Base-by-base conservation (phyloP, 169 alveolate species). In the Blepharisma undulans region DNA sequence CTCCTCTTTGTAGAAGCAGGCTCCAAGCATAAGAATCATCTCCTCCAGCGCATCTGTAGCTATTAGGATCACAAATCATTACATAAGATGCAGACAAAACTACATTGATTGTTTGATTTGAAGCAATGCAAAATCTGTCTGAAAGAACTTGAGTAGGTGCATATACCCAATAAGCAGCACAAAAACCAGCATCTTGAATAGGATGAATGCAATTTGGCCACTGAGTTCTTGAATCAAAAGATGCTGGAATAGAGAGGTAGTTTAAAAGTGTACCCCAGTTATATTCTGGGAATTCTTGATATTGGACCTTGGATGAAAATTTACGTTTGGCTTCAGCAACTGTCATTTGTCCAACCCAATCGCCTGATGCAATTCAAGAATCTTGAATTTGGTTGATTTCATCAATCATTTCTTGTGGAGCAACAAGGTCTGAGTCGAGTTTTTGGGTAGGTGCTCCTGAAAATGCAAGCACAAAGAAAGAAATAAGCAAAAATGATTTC, bases 111-210 rank as follows among this genome's bases (percentile, higher is more conserved):
- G 25, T 33, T 25, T 92, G 94, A 25, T 92, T 91, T 61, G 94
- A 61, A 10, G 66, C 84, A 61, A 96, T 95, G 80, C 97, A 93
- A 72, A 92, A 91, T 91, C 98, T 94, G 92, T 96, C 98, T 91
- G 96, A 88, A 90, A 96, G 90, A 36, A 97, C 93, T 91, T 96
- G 97, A 30, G 95, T 92, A 25, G 98, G 96, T 27, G 97, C 98
- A 86, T 97, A 95, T 18, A 98, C 97, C 98, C 98, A 97, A 87
- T 98, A 98, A 30, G 98, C 94, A n/a, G 98, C 98, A 88, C 98
- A 97, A 18, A 76, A 79, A n/a, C 93, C 92, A 93, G 97, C 97
- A 90, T 97, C 92, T 76, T 94, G 92, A 21, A 96, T 96, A 25
- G 93, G 96, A 94, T 90, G 72, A 84, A 61, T 19, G 94, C 91